These are phyloP conservation scores for Backusella psychrophila DNA, from an alignment of 192 early-diverging fungal genomes.

Conservation along the genomic window DNA sequence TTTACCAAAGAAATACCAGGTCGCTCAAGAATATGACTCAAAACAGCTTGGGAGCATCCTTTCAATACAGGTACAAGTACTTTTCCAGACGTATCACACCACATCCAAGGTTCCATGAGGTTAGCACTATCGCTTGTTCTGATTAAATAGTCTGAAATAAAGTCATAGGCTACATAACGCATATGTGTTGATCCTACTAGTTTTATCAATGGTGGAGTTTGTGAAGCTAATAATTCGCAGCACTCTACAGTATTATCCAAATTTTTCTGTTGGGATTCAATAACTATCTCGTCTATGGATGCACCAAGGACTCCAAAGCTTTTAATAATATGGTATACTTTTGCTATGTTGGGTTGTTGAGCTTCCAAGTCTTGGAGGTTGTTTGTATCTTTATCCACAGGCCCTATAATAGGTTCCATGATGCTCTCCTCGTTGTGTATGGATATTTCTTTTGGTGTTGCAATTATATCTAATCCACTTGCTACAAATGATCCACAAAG, in stretches of 20 bases:
- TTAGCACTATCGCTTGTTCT: background rate
- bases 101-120: slow-evolving; percentile 1
- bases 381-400: background rate
- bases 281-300: background rate
- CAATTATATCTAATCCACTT: background rate
- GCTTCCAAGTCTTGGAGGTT: background rate
- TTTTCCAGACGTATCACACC: background rate
- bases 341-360: background rate
- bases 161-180: background rate
- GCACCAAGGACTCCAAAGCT: background rate
- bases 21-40: background rate
- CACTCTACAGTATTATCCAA: background rate
- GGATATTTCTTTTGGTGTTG: background rate
- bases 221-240: background rate
- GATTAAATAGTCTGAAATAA: background rate
- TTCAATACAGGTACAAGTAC: background rate
- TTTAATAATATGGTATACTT: background rate
- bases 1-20: slow-evolving; percentile 4
- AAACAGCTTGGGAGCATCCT: background rate
- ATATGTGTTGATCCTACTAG: background rate
- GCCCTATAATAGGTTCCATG: background rate
- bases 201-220: background rate
- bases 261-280: background rate
- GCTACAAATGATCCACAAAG: background rate
- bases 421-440: background rate